Percentiles rank a stretch among this genome's conserved stretches.
These are phyloP conservation scores for Microcyclospora pomicola DNA, from an alignment of 2,329 filamentous ascomycete species.

Conservation along the genomic window DNA sequence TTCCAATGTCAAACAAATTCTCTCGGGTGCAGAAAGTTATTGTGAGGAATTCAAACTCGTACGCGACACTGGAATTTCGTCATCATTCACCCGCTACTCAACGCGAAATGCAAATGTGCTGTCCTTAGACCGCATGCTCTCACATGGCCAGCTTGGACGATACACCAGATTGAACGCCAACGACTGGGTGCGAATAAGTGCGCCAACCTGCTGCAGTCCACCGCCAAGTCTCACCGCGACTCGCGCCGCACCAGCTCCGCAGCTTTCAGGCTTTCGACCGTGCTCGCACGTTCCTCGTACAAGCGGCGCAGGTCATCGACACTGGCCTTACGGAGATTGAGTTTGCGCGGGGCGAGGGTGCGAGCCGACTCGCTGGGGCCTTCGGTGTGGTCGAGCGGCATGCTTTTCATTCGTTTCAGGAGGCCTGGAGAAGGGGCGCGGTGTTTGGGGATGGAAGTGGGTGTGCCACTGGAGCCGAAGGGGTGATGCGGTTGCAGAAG, in stretches of 20 bases:
- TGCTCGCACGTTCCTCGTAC: conserved; percentile 34
- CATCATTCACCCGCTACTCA: no score
- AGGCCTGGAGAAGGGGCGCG: conserved; percentile 28
- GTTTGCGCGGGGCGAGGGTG: conserved; percentile 17
- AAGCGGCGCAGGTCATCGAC: conserved; percentile 35
- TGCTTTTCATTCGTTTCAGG: conserved; percentile 34
- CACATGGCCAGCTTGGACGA: no score
- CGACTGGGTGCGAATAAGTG: no score
- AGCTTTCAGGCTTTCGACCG: conserved; percentile 16
- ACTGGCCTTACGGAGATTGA: conserved; percentile 31
- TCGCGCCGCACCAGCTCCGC: conserved; percentile 1
- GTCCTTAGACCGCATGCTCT: no score
- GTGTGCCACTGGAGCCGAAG: background rate
- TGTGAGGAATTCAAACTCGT: no score
- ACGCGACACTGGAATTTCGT: no score
- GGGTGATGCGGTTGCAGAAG: conserved; percentile 1
- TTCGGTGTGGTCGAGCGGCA: conserved; percentile 19
- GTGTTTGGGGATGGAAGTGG: conserved; percentile 11
- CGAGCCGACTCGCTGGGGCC: conserved; percentile 1
- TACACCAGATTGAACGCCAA: no score
- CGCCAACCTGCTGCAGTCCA: no score
- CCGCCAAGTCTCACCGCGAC: no score
- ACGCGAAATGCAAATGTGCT: no score
- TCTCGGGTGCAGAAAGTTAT: no score
- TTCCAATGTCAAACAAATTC: no score